Evolutionary conservation across 139 green algal species (phyloP).

Genomic region (Chlorella sorokiniana): DNA sequence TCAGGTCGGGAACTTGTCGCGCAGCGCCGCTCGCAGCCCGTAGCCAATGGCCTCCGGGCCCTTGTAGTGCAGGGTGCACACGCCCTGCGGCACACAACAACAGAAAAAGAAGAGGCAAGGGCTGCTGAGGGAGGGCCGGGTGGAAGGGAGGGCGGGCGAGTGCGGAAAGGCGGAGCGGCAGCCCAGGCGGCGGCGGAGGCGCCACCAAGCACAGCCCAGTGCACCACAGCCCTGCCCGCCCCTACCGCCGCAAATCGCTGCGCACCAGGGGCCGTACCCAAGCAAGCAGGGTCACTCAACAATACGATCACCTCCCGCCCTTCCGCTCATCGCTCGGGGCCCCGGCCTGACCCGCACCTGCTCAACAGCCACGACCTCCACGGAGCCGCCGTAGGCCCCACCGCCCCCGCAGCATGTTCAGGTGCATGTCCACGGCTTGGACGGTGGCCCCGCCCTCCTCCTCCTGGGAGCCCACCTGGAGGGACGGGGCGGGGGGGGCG

Average conservation of each 20-base stretch:
- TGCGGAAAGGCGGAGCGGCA: not conserved
- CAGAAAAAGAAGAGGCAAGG: not conserved
- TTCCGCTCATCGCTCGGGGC: too few relatives aligned
- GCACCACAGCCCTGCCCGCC: not conserved
- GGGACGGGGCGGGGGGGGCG: not conserved
- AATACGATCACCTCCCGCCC: not conserved
- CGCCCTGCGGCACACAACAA: constrained; percentile 47
- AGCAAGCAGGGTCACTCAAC: not conserved
- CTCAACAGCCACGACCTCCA: constrained; percentile 64
- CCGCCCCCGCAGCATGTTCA: constrained; percentile 89
- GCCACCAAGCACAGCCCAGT: not conserved
- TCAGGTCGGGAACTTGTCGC: constrained; percentile 79
- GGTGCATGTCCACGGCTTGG: constrained; percentile 70
- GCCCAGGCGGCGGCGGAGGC: not conserved
- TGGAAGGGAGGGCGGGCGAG: not conserved
- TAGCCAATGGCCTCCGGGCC: constrained; percentile 70
- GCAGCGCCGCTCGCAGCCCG: constrained; percentile 74
- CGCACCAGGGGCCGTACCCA: too few relatives aligned
- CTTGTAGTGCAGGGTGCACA: constrained; percentile 61
- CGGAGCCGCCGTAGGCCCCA: constrained; percentile 71
- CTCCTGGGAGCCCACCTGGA: constrained; percentile 47
- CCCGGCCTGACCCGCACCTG: not conserved
- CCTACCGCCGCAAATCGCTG: not conserved
- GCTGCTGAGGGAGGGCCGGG: not conserved
- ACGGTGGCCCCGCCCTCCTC: constrained; percentile 54